These are phyloP conservation scores for Mallotus repandus DNA, from an alignment of 441 rosid genomes.

Conservation along the genomic window DNA sequence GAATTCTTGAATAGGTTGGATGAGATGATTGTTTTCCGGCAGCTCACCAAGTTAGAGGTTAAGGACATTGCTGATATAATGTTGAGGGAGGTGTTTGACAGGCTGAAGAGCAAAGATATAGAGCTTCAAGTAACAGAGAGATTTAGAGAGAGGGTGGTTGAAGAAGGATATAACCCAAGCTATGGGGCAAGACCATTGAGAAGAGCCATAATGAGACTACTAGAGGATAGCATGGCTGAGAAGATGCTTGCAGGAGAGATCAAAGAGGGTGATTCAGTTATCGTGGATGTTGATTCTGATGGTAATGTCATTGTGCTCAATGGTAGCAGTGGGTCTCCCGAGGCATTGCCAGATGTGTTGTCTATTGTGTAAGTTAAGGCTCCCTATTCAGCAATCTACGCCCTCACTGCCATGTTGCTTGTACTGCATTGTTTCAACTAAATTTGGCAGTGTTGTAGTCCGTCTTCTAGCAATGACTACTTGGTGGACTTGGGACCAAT, in stretches of 20 bases:
- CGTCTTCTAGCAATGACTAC: conserved; percentile 32
- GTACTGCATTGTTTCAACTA: conserved; percentile 22
- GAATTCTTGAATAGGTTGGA: conserved; percentile 95
- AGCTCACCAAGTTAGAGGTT: conserved; percentile 89
- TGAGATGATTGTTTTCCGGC: conserved; percentile 98
- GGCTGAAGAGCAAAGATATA: conserved; percentile 77
- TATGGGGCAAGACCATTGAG: conserved; percentile 97
- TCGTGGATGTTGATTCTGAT: conserved; percentile 79
- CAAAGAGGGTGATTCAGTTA: conserved; percentile 93
- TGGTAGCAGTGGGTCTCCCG: conserved; percentile 67
- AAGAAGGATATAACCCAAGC: conserved; percentile 94
- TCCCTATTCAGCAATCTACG: conserved; percentile 5
- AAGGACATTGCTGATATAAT: conserved; percentile 92
- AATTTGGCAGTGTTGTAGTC: conserved; percentile 31
- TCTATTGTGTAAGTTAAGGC: conserved; percentile 42
- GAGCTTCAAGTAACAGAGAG: conserved; percentile 97
- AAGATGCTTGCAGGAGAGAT: conserved; percentile 97
- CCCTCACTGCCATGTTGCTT: conserved; percentile 22
- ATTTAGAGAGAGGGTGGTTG: conserved; percentile 86
- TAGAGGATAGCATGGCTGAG: conserved; percentile 99
- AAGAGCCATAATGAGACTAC: conserved; percentile 93
- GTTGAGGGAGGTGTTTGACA: conserved; percentile 82
- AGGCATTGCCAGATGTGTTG: conserved; percentile 55
- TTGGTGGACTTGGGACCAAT: conserved; percentile 18
- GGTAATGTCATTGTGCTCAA: conserved; percentile 87